These are phyloP conservation scores for Paramecium pentaurelia DNA, from an alignment of 73 alveolate genomes.

Conservation along the genomic window DNA sequence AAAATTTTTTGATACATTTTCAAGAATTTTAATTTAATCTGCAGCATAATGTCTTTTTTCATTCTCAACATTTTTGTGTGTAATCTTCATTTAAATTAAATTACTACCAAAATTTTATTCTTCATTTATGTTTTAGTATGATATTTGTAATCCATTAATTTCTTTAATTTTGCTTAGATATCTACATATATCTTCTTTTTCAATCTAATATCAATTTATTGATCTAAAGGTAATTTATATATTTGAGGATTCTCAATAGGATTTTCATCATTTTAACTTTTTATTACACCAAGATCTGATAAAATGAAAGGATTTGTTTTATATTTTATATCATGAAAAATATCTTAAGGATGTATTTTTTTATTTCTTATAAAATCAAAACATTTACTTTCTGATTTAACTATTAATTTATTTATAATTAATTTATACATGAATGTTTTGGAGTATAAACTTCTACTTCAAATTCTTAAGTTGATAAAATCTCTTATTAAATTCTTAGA, in stretches of 20 bases:
- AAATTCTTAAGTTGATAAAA: neutral
- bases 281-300: neutral
- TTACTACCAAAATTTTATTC: neutral
- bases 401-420: neutral
- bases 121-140: conserved; percentile 2
- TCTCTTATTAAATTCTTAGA: neutral
- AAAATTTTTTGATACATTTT: neutral
- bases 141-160: conserved; percentile 8
- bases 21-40: neutral
- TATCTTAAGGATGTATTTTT: conserved; percentile 14
- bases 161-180: neutral
- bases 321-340: conserved; percentile 4
- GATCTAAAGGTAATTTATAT: neutral
- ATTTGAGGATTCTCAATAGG: neutral
- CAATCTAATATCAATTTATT: neutral
- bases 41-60: conserved; percentile 29
- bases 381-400: conserved; percentile 2
- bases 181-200: neutral
- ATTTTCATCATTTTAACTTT: neutral
- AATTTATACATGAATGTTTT: neutral
- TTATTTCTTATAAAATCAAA: neutral
- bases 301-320: neutral
- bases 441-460: conserved; percentile 32
- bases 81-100: neutral
- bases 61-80: conserved; percentile 33